Evolutionary conservation across 805 yeast genomes (phyloP), one percentile per base, ranked within the genome.

Genomic region (Candida vartiovaarae): DNA sequence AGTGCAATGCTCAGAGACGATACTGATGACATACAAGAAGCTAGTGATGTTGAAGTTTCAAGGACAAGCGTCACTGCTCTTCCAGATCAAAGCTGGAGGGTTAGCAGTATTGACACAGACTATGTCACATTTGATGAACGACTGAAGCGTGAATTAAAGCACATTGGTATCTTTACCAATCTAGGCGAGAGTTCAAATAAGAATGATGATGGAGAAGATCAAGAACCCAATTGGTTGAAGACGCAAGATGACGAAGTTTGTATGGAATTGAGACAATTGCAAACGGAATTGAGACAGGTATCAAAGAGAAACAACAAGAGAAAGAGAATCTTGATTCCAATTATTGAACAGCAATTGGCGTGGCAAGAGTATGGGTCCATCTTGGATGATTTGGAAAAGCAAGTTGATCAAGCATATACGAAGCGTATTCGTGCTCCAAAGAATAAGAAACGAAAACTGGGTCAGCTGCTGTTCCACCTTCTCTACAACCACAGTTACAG

Each of bases 201-300:
- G 5, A 42, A 42, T 27, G 64, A 58, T 3, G 61, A 59, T 37
- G 51, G 36, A 11, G 51, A 51, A 26, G 61, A 54, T 31, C 57
- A 50, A 29, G 69, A 66, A 29, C 66, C 72, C 9, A 68, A 69
- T 47, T 90, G 97, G 97, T 65, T 82, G 10, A 72, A 73, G 40
- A 76, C 84, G 45, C 96, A 93, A 58, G 99, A 93, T 62, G 99
- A 93, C 64, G 98, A 93, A 63, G 78, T 93, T 4, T 82, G 95
- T 49, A 80, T 83, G 1, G 97, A 91, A 58, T 66, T 93, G 48
- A 72, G 99, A 46, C 61, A 60, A 11, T 67, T 91, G 40, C 97
- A 93, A 57, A 66, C 68, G 37, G 80, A 84, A 45, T 67, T 93
- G 46, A 76, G 72, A 50, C 74, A 70, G 23, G 80, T 82, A 0